These are phyloP conservation scores for Suillus ampliporus DNA, from an alignment of 768 basidiomycete species.

Conservation along the genomic window DNA sequence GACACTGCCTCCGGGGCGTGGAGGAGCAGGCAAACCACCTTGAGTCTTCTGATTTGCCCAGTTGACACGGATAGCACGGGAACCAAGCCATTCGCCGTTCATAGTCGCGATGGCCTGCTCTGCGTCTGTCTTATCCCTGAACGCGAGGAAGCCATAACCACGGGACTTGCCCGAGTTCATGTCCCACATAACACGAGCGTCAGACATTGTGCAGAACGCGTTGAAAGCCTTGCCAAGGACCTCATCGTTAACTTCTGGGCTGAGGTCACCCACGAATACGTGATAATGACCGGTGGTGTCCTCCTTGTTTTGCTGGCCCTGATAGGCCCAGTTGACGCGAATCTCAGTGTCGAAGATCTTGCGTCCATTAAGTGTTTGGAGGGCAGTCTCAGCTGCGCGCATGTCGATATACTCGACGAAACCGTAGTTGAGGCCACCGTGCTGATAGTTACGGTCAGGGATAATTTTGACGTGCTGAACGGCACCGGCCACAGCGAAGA, in stretches of 20 bases:
- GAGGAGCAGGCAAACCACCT: conserved; percentile 47
- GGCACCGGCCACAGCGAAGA: conserved; percentile 94
- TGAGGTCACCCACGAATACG: conserved; percentile 99
- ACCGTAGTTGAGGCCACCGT: conserved; percentile 98
- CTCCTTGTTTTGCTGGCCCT: conserved; percentile 98
- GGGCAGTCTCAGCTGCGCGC: conserved; percentile 98
- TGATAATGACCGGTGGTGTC: conserved; percentile 98
- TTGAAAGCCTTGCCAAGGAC: conserved; percentile 96
- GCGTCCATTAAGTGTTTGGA: conserved; percentile 97
- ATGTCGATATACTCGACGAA: conserved; percentile 99
- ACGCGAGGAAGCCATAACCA: conserved; percentile 97
- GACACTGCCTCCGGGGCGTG: conserved; percentile 50
- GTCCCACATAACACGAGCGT: conserved; percentile 99
- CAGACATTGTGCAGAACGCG: conserved; percentile 95
- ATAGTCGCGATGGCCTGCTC: conserved; percentile 99
- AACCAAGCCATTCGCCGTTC: conserved; percentile 99
- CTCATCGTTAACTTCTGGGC: conserved; percentile 98
- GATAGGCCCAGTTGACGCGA: conserved; percentile 99
- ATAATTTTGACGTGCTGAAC: conserved; percentile 99
- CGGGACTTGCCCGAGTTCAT: conserved; percentile 99
- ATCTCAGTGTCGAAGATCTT: conserved; percentile 99
- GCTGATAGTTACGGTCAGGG: conserved; percentile 98
- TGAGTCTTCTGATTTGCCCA: conserved; percentile 99
- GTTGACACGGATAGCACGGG: conserved; percentile 97
- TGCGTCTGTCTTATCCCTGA: conserved; percentile 98